phyloP scores from a whole-genome alignment of 2,329 filamentous ascomycete genomes.

The Cladophialophora yegresii region DNA sequence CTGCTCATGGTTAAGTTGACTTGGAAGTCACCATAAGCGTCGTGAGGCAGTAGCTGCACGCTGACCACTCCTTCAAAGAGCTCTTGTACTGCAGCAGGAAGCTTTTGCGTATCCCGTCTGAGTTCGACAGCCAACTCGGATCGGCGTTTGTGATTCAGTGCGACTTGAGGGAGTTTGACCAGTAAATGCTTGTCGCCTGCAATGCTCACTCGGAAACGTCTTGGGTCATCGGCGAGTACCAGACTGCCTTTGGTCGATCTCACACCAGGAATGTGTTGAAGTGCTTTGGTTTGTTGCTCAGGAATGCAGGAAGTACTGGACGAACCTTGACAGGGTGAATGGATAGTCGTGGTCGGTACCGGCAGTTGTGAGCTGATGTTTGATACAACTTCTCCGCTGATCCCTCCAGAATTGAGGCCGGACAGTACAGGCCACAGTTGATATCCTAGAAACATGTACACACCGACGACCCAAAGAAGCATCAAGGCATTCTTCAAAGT shows the following conservation, averaged over 20 bases:
- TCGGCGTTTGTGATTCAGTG: constrained; percentile 44
- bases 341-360: background rate
- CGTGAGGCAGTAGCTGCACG: constrained; percentile 52
- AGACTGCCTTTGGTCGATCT: constrained; percentile 2
- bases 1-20: constrained; percentile 50
- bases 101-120: constrained; percentile 44
- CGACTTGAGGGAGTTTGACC: constrained; percentile 25
- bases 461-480: constrained; percentile 17
- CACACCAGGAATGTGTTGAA: constrained; percentile 11
- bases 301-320: background rate
- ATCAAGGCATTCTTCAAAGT: constrained; percentile 18
- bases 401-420: background rate
- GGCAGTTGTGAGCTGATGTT: background rate
- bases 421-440: constrained; percentile 18
- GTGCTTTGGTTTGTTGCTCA: background rate
- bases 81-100: constrained; percentile 51
- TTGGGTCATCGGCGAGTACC: constrained; percentile 15
- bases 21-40: constrained; percentile 53
- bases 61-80: constrained; percentile 58
- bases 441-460: constrained; percentile 21
- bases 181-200: constrained; percentile 20
- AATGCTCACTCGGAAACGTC: constrained; percentile 27
- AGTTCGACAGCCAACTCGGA: constrained; percentile 53
- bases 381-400: background rate
- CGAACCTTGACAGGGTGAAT: background rate